Evolutionary conservation across 306 rosid species (phyloP), one percentile per base, ranked within the genome.

Genomic region (Lotus japonicus): DNA sequence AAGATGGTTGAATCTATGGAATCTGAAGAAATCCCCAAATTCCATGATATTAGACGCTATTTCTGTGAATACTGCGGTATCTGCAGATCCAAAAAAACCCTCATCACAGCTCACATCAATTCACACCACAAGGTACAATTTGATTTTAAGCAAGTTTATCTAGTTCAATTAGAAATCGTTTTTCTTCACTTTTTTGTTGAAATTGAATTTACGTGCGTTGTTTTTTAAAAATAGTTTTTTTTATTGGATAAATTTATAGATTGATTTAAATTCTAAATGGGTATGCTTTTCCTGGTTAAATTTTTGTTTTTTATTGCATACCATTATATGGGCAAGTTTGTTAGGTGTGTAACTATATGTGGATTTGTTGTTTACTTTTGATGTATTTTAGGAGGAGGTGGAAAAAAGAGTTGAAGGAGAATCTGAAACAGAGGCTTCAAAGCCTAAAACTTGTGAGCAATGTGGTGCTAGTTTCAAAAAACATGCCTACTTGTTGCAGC

Each of bases 51-150:
- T n/a, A 83, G 92, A 71, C 86, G 89, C 15, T 86, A 83, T 66
- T 84, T 16, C 53, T 87, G 91, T 36, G 71, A 83, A 3, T 84
- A 58, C 58, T 87, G 95, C 26, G 95, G 92, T 2, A 79, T 89
- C 64, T 87, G 90, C 35, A 76, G 96, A 18, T 89, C 90, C 71
- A 85, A 92, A 59, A 84, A 85, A 79, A 8, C 80, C 45, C 76
- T 92, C 13, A 82, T 89, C 51, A 58, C 81, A 11, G 68, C 89
- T 11, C 98, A 92, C 54, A 39, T 87, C 38, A 79, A 81, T 46
- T 54, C 71, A 13, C 76, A 80, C 43, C 98, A 92, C 76, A 84
- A 89, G 92, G 98, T 92, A n/a, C n/a, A n/a, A n/a, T n/a, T n/a
- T n/a, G n/a, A n/a, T n/a, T 19, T 8, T 0, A 49, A 16, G 4